phyloP scores from a whole-genome alignment of 345 rosid species.

The Gossypium rotundifolium region DNA sequence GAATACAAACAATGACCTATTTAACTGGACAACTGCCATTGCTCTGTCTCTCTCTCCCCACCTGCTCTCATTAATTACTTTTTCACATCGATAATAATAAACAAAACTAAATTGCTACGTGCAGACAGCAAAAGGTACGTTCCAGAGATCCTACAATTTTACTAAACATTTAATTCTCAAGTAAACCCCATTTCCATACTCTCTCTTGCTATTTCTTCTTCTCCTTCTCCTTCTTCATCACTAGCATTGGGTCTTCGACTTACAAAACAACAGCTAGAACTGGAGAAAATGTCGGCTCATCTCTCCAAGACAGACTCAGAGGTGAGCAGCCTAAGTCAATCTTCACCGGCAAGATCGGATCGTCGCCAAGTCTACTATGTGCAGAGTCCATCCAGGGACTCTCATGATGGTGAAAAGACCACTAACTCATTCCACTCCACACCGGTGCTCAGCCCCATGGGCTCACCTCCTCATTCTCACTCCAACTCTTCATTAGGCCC shows the following conservation, averaged over 20 bases:
- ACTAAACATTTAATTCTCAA: not conserved
- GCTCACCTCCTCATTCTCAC: constrained; percentile 70
- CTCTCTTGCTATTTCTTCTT: not conserved
- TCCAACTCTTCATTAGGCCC: constrained; percentile 71
- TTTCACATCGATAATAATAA: constrained; percentile 26
- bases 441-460: constrained; percentile 55
- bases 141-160: constrained; percentile 15
- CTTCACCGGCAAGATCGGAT: constrained; percentile 40
- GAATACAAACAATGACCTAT: not conserved
- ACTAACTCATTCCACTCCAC: constrained; percentile 65
- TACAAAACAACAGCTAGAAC: not conserved
- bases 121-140: constrained; percentile 23
- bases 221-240: constrained; percentile 1
- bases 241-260: not conserved
- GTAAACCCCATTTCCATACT: not conserved
- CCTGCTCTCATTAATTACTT: constrained; percentile 30
- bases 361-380: constrained; percentile 58
- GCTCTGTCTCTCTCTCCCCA: constrained; percentile 12
- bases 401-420: constrained; percentile 62
- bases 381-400: constrained; percentile 71
- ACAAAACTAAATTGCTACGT: constrained; percentile 28
- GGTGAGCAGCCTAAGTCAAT: constrained; percentile 53
- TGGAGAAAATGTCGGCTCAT: constrained; percentile 30
- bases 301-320: constrained; percentile 61
- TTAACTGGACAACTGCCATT: constrained; percentile 6